Evolutionary conservation across 2,329 filamentous ascomycete genomes (phyloP), one percentile per base, ranked within the genome.

Genomic region (Penicillium sp.): DNA sequence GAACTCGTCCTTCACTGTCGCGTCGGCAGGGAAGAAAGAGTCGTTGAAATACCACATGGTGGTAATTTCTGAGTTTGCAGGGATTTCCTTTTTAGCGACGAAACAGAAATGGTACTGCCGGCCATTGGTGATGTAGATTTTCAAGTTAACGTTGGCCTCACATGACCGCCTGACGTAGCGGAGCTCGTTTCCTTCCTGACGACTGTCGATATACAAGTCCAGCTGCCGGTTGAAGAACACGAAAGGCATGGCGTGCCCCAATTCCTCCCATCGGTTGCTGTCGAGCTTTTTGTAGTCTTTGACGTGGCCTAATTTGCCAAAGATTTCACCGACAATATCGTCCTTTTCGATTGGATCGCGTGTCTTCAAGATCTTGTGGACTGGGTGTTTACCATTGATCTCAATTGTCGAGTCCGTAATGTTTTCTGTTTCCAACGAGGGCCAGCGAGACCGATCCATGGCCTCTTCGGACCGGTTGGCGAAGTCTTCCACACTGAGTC

Each of bases 131-230:
- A 97, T 84, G 63, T 92, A 90, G 0, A 92, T 95, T 70, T 94
- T 92, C 66, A 97, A 80, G 33, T 84, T 83, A n/a, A 94, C 86
- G 69, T 97, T 99, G 1, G 94, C 91, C 60, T 85, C 86, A 77
- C 94, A 99, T 68, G 94, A 97, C 63, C 93, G 86, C 55, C 94
- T 86, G n/a, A 95, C 87, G 70, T 94, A 97, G 44, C 94, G 89
- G 56, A 94, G 87, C 36, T 86, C 79, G 5, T 91, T 96, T 23
- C 93, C 94, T 77, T 96, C 91, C 71, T 85, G 85, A 58, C 94
- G 84, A 10, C 92, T 94, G 74, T 97, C 94, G 68, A 99, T 94
- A 76, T 92, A 96, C 13, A 99, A 84, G 0, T 93, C 93, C 9
- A 97, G 84, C 57, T 87, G 83, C 1, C 92, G 91, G 68, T 95